These are phyloP conservation scores for Omphalea diandra DNA, from an alignment of 441 rosid genomes.

Conservation along the genomic window DNA sequence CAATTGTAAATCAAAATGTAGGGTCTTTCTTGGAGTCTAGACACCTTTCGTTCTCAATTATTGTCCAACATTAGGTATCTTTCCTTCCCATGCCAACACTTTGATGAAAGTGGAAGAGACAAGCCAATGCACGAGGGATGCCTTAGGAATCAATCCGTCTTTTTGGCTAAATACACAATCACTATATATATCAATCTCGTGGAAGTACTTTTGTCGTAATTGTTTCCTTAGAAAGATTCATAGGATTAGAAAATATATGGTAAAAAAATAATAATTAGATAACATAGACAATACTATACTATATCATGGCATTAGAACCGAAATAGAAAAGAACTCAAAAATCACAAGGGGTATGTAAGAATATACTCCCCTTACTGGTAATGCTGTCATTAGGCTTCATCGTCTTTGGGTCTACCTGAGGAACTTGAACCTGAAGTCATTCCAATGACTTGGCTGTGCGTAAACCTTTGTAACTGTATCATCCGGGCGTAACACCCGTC, in stretches of 20 bases:
- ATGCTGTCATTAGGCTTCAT: constrained; percentile 41
- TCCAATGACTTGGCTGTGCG: constrained; percentile 82
- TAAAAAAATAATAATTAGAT: constrained; percentile 33
- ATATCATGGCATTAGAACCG: constrained; percentile 34
- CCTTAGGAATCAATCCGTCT: constrained; percentile 8
- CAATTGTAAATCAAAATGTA: not conserved
- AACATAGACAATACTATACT: constrained; percentile 49
- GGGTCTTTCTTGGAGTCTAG: not conserved
- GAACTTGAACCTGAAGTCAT: constrained; percentile 86
- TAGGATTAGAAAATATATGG: constrained; percentile 29
- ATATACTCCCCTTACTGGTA: constrained; percentile 32
- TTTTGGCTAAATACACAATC: not conserved
- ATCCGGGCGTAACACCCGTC: constrained; percentile 92
- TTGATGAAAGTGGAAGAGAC: constrained; percentile 3
- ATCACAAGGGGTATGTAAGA: constrained; percentile 30
- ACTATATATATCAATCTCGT: constrained; percentile 18
- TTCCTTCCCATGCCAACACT: not conserved
- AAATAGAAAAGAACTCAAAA: constrained; percentile 36
- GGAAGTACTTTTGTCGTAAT: constrained; percentile 29
- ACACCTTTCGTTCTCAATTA: constrained; percentile 16
- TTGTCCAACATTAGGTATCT: constrained; percentile 11
- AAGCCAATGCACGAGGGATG: constrained; percentile 18
- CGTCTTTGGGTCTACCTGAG: constrained; percentile 57
- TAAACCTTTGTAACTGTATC: constrained; percentile 97
- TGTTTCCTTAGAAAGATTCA: constrained; percentile 35